Conservation (phyloP, 2,329 filamentous ascomycete species). For the Nemania sp. region DNA sequence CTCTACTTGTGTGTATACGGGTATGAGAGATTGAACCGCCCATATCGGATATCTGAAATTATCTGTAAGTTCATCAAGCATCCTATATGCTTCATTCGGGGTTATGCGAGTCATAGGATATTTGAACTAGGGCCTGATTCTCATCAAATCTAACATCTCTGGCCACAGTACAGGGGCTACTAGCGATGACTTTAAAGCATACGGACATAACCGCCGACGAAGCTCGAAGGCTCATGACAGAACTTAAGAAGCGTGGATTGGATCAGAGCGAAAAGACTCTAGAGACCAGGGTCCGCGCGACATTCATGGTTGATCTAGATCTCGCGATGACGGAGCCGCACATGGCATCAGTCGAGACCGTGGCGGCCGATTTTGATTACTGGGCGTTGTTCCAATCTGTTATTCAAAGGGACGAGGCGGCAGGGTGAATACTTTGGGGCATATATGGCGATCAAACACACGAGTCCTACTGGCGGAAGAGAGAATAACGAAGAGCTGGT, state of each 20-base stretch:
- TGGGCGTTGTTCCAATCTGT: not conserved
- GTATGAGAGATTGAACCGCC: not conserved
- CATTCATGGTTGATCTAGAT: not conserved
- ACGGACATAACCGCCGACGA: not conserved
- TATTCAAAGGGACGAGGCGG: not conserved
- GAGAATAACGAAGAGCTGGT: not conserved
- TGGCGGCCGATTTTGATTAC: constrained; percentile 1
- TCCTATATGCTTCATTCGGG: not conserved
- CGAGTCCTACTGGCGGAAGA: not conserved
- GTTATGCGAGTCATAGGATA: not conserved
- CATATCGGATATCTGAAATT: not conserved
- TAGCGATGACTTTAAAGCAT: not conserved
- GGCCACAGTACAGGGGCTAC: not conserved
- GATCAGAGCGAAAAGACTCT: not conserved
- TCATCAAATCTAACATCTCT: not conserved
- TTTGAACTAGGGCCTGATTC: not conserved
- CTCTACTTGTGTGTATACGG: not conserved
- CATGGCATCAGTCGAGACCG: not conserved
- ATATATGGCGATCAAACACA: not conserved
- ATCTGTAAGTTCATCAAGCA: not conserved
- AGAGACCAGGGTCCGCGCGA: not conserved
- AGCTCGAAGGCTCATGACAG: not conserved
- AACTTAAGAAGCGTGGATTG: not conserved
- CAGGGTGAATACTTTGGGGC: not conserved
- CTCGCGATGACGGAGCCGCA: not conserved